These are phyloP conservation scores for Citrus trifoliata DNA, from an alignment of 345 rosid genomes.

Conservation along the genomic window DNA sequence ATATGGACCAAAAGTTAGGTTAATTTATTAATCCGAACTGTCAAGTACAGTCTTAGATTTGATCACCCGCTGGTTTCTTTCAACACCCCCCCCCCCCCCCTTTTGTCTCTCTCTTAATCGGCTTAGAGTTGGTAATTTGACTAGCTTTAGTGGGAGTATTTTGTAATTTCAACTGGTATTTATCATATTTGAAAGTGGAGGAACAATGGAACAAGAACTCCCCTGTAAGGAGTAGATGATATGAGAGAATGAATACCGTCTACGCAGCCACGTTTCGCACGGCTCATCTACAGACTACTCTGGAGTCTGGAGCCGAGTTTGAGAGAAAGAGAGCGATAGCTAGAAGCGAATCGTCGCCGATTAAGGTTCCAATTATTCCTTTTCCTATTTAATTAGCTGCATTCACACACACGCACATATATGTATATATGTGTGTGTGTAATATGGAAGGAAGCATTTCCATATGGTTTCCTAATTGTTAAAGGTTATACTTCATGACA, in stretches of 20 bases:
- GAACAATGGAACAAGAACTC: no score
- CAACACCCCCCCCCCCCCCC: no score
- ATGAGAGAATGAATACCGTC: not conserved
- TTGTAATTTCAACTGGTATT: not conserved
- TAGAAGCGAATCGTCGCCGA: conserved; percentile 12
- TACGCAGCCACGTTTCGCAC: not conserved
- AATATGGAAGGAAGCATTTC: no score
- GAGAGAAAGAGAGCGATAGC: conserved; percentile 13
- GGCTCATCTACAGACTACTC: conserved; percentile 10
- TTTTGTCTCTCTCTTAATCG: no score
- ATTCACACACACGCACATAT: no score
- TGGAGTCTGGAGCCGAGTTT: conserved; percentile 9
- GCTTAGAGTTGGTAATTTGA: no score
- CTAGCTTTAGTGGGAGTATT: not conserved
- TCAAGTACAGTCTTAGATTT: no score
- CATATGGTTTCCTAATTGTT: not conserved
- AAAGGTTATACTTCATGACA: conserved; percentile 21
- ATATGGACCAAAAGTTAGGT: no score
- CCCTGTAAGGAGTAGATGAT: not conserved
- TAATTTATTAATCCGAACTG: no score
- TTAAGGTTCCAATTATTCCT: conserved; percentile 21
- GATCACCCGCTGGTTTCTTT: no score
- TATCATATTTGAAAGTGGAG: not conserved
- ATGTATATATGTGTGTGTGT: no score
- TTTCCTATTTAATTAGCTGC: no score